phyloP scores from a whole-genome alignment of 345 rosid genomes.

The Moringa oleifera region DNA sequence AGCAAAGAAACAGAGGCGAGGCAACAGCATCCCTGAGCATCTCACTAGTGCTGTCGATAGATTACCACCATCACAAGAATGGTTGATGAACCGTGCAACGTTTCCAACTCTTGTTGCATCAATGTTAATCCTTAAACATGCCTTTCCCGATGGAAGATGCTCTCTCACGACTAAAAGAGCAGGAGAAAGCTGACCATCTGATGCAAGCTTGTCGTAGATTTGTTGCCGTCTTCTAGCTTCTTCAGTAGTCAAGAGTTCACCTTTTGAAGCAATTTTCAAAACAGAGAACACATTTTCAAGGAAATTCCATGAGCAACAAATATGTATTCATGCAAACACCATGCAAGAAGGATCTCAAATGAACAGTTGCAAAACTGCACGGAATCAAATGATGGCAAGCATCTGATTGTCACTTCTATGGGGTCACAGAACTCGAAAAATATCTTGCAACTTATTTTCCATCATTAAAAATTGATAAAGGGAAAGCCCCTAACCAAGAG shows the following conservation, averaged over 20 bases:
- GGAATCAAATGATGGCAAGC: too few relatives aligned
- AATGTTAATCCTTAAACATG: conserved; percentile 78
- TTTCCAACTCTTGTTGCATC: conserved; percentile 82
- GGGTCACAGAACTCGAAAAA: too few relatives aligned
- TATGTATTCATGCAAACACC: too few relatives aligned
- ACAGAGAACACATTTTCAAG: too few relatives aligned
- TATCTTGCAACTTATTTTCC: too few relatives aligned
- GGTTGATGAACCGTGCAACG: conserved; percentile 76
- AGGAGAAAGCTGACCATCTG: conserved; percentile 33
- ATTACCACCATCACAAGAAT: conserved; percentile 88
- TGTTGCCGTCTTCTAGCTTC: conserved; percentile 71
- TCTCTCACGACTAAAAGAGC: conserved; percentile 88
- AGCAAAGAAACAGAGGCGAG: conserved; percentile 83
- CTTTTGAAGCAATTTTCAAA: conserved; percentile 22
- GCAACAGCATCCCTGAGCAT: conserved; percentile 53
- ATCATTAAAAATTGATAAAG: too few relatives aligned
- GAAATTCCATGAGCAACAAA: too few relatives aligned
- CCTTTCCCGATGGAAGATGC: conserved; percentile 82
- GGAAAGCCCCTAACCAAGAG: too few relatives aligned
- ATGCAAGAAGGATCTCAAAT: too few relatives aligned
- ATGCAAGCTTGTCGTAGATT: conserved; percentile 56
- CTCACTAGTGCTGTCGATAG: conserved; percentile 55
- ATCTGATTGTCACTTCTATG: too few relatives aligned
- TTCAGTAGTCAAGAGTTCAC: conserved; percentile 65
- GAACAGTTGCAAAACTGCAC: too few relatives aligned